Conservation (phyloP, 805 yeast species). For the Candida andamanensis region DNA sequence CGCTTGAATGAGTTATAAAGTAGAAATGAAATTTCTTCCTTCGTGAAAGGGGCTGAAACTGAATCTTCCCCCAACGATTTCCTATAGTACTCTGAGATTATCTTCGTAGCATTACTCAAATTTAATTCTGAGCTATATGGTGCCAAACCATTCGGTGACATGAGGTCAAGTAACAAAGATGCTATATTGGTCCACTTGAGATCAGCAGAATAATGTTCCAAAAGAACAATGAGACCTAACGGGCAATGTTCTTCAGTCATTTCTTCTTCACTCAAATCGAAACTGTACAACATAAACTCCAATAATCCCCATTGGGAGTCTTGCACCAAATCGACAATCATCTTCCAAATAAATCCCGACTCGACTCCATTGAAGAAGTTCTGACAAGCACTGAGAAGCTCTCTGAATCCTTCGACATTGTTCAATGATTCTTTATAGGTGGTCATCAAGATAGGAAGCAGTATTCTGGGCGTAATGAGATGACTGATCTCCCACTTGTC, state of each 20-base stretch:
- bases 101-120: neutral
- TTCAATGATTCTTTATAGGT: too few species aligned
- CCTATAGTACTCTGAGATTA: slow-evolving; percentile 2
- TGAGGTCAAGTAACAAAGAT: slow-evolving; percentile 40
- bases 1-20: slow-evolving; percentile 15
- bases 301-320: slow-evolving; percentile 42
- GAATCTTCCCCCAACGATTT: slow-evolving; percentile 1
- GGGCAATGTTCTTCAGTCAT: slow-evolving; percentile 77
- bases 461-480: slow-evolving; percentile 60
- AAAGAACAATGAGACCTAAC: slow-evolving; percentile 48
- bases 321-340: slow-evolving; percentile 28
- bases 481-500: slow-evolving; percentile 95
- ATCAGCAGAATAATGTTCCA: slow-evolving; percentile 21
- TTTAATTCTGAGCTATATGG: neutral
- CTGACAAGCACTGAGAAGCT: slow-evolving; percentile 40
- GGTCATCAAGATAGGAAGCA: slow-evolving; percentile 55
- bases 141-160: slow-evolving; percentile 58
- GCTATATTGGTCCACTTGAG: slow-evolving; percentile 37
- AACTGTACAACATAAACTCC: slow-evolving; percentile 54
- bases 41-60: slow-evolving; percentile 12
- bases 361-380: slow-evolving; percentile 85
- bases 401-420: too few species aligned
- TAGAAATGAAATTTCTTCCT: slow-evolving; percentile 13
- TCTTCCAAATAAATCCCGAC: slow-evolving; percentile 68
- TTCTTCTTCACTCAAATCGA: slow-evolving; percentile 82